phyloP scores from a whole-genome alignment of 2,329 filamentous ascomycete species.

The Boeremia lycopersici region DNA sequence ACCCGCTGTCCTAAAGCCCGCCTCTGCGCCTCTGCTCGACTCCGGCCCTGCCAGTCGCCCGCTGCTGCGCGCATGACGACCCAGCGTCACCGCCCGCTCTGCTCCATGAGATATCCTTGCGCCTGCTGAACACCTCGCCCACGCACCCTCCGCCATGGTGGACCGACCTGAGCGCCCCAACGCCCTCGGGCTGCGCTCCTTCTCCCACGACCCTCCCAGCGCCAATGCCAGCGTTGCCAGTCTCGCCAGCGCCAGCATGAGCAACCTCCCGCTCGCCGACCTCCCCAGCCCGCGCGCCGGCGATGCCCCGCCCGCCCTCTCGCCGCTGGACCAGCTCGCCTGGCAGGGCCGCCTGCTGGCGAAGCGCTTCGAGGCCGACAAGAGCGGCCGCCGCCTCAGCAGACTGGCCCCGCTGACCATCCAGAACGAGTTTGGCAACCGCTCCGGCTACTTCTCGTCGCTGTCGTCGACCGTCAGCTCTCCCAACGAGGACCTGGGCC shows the following conservation, averaged over 20 bases:
- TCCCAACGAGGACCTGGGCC: slow-evolving; percentile 55
- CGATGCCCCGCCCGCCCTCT: slow-evolving; percentile 82
- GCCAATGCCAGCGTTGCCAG: slow-evolving; percentile 24
- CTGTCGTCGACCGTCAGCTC: slow-evolving; percentile 64
- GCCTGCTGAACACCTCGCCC: slow-evolving; percentile 21
- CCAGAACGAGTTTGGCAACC: slow-evolving; percentile 77
- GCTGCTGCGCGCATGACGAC: slow-evolving; percentile 42
- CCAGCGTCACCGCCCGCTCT: slow-evolving; percentile 28
- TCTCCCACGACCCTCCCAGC: slow-evolving; percentile 39
- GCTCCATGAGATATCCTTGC: slow-evolving; percentile 32
- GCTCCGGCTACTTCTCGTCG: slow-evolving; percentile 82
- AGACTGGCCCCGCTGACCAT: slow-evolving; percentile 82
- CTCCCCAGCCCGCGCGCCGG: slow-evolving; percentile 58
- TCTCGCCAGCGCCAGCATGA: slow-evolving; percentile 38
- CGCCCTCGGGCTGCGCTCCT: slow-evolving; percentile 42
- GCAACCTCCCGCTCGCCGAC: slow-evolving; percentile 43
- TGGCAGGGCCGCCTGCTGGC: slow-evolving; percentile 87
- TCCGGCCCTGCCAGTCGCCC: slow-evolving; percentile 32
- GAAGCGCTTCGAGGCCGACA: slow-evolving; percentile 76
- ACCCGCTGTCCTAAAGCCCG: slow-evolving; percentile 4
- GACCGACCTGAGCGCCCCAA: slow-evolving; percentile 39
- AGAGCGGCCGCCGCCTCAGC: slow-evolving; percentile 79
- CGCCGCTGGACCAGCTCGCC: slow-evolving; percentile 93
- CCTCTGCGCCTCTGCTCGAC: slow-evolving; percentile 20
- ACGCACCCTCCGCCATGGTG: slow-evolving; percentile 28